Base-by-base conservation (phyloP, 1,284 basidiomycete genomes). In the Phylloporus sp. region DNA sequence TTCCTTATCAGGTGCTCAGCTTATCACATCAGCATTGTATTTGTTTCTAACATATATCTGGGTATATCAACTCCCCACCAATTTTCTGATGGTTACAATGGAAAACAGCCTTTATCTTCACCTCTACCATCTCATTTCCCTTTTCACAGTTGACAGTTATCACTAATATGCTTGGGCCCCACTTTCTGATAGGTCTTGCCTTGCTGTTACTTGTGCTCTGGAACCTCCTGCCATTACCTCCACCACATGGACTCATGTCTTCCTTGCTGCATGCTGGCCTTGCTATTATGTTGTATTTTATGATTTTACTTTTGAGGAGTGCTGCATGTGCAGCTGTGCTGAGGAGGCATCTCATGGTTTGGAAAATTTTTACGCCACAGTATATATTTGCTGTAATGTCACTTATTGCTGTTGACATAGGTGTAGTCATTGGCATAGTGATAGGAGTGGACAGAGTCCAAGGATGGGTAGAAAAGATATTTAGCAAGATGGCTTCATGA, bases 321-420 rank as follows among this genome's bases (percentile, higher is more conserved):
- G 91, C 94, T 6, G 79, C 89, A 8, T 92, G 91, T 68, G 91
- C 95, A 0, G 92, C 93, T 5, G 88, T 90, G 76, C 84, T 99
- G 65, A 81, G 96, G 66, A 80, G 97, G 53, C 98, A 99, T 80
- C 80, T 99, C 72, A 99, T 99, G 97, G 96, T 99, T 47, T 99
- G 97, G 96, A 99, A 99, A 82, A 92, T 98, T 8, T 99, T 99
- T 78, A 96, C 96, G 39, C 98, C 98, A 62, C 84, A 97, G 68
- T 97, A 97, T 78, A 97, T 98, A 91, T 79, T 89, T 20, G 92
- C 88, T 0, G 93, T 86, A 17, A 66, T 84, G 5, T 82, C 82
- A 23, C 72, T 92, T 39, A 47, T 89, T 6, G 84, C 83, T 4
- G 85, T 90, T 3, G 91, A 93, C 78, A 52, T 86, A 0, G 89